Evolutionary conservation across 192 early-diverging fungal species (phyloP), one percentile per base, ranked within the genome.

Genomic region (Entomortierella lignicola): DNA sequence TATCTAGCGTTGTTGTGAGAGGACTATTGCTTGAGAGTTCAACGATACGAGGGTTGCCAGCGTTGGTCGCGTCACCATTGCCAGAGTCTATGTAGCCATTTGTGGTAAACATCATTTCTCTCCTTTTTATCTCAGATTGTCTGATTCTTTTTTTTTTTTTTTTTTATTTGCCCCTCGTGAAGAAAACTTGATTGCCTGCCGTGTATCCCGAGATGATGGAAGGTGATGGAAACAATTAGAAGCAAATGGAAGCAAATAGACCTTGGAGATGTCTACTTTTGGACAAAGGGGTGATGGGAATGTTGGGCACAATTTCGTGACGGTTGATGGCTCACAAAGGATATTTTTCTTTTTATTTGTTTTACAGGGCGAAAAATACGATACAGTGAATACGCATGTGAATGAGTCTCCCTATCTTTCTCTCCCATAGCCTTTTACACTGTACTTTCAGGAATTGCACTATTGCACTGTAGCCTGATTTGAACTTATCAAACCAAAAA

Each of bases 21-120:
- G 72, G 60, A 30, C 72, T 68, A 44, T 39, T 63, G 54, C 27
- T 58, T 41, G 72, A 23, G 8, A 77, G 72, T 43, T 77, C 72
- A 31, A 77, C 53, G 15, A 77, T 77, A 25, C 72, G 65, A 21
- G 66, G 54, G 32, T 77, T 63, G 47, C 2, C 58, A 0, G 61
- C 13, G 43, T 30, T 27, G 20, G 61, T 37, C 12, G n/a, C 37
- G 30, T 63, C 44, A 43, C 15, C 48, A 43, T 18, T 50, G 17
- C 18, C 27, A 3, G 60, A 2, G 48, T 63, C 48, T 23, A 63
- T 63, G 61, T 53, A 62, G n/a, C 58, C 60, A 34, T 71, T 62
- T 39, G 27, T 55, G 41, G 10, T 20, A 29, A 61, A 59, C 69
- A 71, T 71, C 55, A 61, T 62, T 32, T 43, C 31, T 10, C 8